These are phyloP conservation scores for Plasmodium malariae DNA, from an alignment of 169 alveolate species.

Conservation along the genomic window DNA sequence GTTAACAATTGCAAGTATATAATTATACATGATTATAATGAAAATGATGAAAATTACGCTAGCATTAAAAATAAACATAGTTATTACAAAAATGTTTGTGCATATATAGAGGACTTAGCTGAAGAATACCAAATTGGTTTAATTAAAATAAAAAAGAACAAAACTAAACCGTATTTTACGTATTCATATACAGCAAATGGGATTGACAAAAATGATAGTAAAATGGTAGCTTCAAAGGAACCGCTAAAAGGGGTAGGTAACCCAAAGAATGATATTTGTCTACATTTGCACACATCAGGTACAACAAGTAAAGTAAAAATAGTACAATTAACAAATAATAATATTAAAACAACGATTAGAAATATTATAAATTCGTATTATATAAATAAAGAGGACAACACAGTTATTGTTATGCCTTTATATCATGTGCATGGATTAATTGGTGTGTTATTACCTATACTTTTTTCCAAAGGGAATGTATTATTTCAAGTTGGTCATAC, in stretches of 20 bases:
- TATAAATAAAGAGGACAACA: slow-evolving; percentile 57
- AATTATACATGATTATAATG: slow-evolving; percentile 73
- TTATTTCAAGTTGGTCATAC: slow-evolving; percentile 70
- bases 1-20: slow-evolving; percentile 70
- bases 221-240: background rate
- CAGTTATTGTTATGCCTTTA: slow-evolving; percentile 66
- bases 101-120: slow-evolving; percentile 31
- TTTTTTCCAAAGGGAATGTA: slow-evolving; percentile 55
- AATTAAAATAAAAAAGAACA: slow-evolving; percentile 53
- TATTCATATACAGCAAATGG: slow-evolving; percentile 36
- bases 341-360: slow-evolving; percentile 52
- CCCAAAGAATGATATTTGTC: slow-evolving; percentile 26
- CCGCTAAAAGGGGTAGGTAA: background rate
- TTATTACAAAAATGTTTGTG: slow-evolving; percentile 61
- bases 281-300: slow-evolving; percentile 69
- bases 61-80: slow-evolving; percentile 56
- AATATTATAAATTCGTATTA: slow-evolving; percentile 48
- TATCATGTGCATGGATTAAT: slow-evolving; percentile 77
- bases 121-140: slow-evolving; percentile 44
- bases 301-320: slow-evolving; percentile 74
- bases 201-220: background rate
- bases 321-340: slow-evolving; percentile 63
- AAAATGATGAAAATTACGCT: slow-evolving; percentile 17
- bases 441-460: slow-evolving; percentile 54
- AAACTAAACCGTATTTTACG: slow-evolving; percentile 43